These are phyloP conservation scores for Podospora appendiculata DNA, from an alignment of 495 filamentous ascomycete species.

Conservation along the genomic window DNA sequence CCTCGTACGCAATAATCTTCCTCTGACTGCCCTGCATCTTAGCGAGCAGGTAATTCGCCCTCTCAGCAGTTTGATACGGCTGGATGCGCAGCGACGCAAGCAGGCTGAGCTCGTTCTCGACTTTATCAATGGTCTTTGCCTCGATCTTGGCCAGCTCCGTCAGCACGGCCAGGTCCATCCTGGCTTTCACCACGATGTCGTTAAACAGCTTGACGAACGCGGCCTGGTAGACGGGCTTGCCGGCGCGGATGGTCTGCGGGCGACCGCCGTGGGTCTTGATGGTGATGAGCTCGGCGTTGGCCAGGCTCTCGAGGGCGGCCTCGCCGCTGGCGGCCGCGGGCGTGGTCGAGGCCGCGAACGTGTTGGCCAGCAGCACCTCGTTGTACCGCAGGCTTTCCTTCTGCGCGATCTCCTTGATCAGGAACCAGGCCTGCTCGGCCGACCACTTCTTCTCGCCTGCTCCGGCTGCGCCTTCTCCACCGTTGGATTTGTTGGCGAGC, in stretches of 20 bases:
- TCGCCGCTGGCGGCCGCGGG: slow-evolving; percentile 48
- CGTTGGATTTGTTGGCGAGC: slow-evolving; percentile 33
- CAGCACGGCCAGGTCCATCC: slow-evolving; percentile 67
- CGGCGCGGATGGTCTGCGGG: slow-evolving; percentile 66
- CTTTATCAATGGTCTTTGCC: slow-evolving; percentile 66
- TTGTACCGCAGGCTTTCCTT: slow-evolving; percentile 65
- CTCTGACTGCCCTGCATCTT: slow-evolving; percentile 67
- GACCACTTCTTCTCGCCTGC: slow-evolving; percentile 58
- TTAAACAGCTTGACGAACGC: slow-evolving; percentile 65
- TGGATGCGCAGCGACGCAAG: slow-evolving; percentile 53
- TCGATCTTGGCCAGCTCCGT: slow-evolving; percentile 62
- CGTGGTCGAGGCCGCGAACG: slow-evolving; percentile 52
- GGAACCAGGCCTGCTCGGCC: slow-evolving; percentile 79
- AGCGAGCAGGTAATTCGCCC: slow-evolving; percentile 61
- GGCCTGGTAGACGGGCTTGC: slow-evolving; percentile 79
- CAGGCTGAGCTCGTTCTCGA: slow-evolving; percentile 66
- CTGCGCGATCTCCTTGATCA: slow-evolving; percentile 65
- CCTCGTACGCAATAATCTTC: slow-evolving; percentile 70
- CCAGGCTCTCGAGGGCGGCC: slow-evolving; percentile 64
- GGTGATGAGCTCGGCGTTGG: slow-evolving; percentile 81
- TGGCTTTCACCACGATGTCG: slow-evolving; percentile 63
- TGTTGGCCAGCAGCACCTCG: slow-evolving; percentile 65
- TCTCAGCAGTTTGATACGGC: slow-evolving; percentile 50
- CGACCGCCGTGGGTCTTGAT: slow-evolving; percentile 66
- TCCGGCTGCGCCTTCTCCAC: background rate